Base-by-base conservation (phyloP, 768 basidiomycete genomes). In the Macrocybe gigantea region DNA sequence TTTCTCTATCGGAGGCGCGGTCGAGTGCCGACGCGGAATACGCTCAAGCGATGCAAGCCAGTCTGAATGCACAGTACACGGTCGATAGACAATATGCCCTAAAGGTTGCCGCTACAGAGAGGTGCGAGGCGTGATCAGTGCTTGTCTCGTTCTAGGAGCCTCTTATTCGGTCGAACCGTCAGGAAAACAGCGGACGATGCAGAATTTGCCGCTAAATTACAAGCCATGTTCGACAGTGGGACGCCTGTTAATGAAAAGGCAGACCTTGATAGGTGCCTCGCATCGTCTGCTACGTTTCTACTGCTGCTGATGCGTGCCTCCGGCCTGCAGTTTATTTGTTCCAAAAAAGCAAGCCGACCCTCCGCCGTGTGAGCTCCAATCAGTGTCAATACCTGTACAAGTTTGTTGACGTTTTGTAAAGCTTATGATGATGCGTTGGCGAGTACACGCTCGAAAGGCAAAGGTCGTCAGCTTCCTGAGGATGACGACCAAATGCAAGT, bases 121-220 rank as follows among this genome's bases (percentile, higher is more conserved):
- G 49, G 60, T 56, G 3, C 22, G 22, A 22, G 22, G 22, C 22
- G 22, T 22, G 22, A 22, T 22, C 4, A 38, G 43, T 40, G 11
- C 5, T 12, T 14, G 33, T 14, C 15, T 4, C 30, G 5, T 9
- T 39, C 29, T 44, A 1, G 34, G 22, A 12, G 12, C n/a, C 6
- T 31, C 38, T 14, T 39, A 9, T 35, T 32, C 44, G 8, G 38
- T 35, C 33, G 33, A 33, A 10, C 9, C 15, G 6, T 5, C 44
- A 69, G 64, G 53, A 71, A 69, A 52, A 34, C 60, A 11, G 50
- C 58, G 22, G 47, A 68, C 5, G 69, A 71, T 51, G 58, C 62
- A 5, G 68, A 67, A 50, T 71, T 69, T 48, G 69, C 69, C 3
- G 56, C 56, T 14, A 58, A 55, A 22, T 53, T 71, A 12, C 67